Percentiles rank a stretch among this genome's conserved stretches.
Conservation (phyloP, 2,329 filamentous ascomycete species). For the Colletotrichum camelliae region DNA sequence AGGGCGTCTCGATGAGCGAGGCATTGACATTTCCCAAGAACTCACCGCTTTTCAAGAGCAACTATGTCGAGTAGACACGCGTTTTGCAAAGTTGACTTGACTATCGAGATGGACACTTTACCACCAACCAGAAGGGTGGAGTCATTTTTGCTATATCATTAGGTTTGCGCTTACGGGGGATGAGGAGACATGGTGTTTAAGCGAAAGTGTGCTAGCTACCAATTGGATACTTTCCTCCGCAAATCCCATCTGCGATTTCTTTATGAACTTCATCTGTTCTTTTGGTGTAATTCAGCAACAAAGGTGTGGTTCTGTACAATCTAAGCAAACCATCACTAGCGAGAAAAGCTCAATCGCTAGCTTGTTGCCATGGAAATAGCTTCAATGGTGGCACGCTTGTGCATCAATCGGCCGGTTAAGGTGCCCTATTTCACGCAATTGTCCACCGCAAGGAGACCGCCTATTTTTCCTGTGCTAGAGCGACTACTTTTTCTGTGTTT, state of each 20-base stretch:
- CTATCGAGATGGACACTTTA: not conserved
- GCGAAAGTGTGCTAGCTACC: too few relatives aligned
- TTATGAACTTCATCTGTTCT: too few relatives aligned
- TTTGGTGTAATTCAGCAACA: too few relatives aligned
- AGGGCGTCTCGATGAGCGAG: conserved; percentile 20
- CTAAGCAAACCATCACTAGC: not conserved
- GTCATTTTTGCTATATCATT: not conserved
- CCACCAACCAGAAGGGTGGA: not conserved
- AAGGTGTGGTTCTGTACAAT: too few relatives aligned
- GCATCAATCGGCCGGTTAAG: not conserved
- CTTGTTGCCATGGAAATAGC: not conserved
- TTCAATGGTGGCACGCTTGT: not conserved
- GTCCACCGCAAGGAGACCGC: too few relatives aligned
- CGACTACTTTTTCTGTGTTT: too few relatives aligned
- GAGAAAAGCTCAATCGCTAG: not conserved
- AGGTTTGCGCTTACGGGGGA: not conserved
- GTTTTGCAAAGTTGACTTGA: rapidly evolving
- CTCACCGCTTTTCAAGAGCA: conserved; percentile 20
- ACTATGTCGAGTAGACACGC: conserved; percentile 12
- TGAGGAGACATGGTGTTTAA: too few relatives aligned
- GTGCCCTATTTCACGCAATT: not conserved
- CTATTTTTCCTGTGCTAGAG: too few relatives aligned
- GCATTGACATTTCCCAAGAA: conserved; percentile 23
- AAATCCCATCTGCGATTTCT: too few relatives aligned
- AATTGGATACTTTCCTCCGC: too few relatives aligned